Percentiles rank a stretch among this genome's conserved stretches.
Conservation (phyloP, 2,329 filamentous ascomycete species). For the Calonectria multiphialidica region DNA sequence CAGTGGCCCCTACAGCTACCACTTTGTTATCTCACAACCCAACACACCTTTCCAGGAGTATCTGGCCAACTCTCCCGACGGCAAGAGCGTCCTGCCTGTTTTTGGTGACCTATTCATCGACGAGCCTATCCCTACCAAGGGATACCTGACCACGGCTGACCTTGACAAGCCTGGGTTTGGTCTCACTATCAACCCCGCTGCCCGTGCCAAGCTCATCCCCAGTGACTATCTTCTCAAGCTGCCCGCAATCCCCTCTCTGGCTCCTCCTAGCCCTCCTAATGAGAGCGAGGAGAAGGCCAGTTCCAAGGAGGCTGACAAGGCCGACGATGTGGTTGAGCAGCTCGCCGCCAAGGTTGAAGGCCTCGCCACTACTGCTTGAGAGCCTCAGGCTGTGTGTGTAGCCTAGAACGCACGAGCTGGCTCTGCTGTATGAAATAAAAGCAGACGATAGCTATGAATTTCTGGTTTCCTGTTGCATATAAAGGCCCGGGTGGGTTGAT, state of each 20-base stretch:
- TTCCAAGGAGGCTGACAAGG: slow-evolving; percentile 24
- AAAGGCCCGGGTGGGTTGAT: slow-evolving; percentile 5
- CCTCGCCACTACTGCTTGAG: slow-evolving; percentile 41
- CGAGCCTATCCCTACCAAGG: slow-evolving; percentile 88
- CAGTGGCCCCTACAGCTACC: slow-evolving; percentile 93
- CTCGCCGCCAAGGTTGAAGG: slow-evolving; percentile 51
- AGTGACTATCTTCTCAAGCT: slow-evolving; percentile 80
- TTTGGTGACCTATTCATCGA: slow-evolving; percentile 93
- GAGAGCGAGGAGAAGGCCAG: slow-evolving; percentile 35
- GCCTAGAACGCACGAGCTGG: not conserved
- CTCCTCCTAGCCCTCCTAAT: slow-evolving; percentile 45
- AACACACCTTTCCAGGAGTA: slow-evolving; percentile 98
- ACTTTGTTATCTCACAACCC: slow-evolving; percentile 93
- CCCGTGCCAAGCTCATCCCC: slow-evolving; percentile 78
- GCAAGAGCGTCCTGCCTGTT: slow-evolving; percentile 89
- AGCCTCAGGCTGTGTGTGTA: not conserved
- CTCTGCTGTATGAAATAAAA: not conserved
- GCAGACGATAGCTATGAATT: not conserved
- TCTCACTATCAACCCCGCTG: slow-evolving; percentile 85
- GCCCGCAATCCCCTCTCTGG: slow-evolving; percentile 62
- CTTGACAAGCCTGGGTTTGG: slow-evolving; percentile 94
- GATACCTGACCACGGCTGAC: slow-evolving; percentile 82
- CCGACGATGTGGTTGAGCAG: slow-evolving; percentile 45
- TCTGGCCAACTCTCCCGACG: slow-evolving; percentile 91
- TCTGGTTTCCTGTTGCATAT: slow-evolving; percentile 11